These are phyloP conservation scores for Solanum habrochaites DNA, from an alignment of 257 asterid species.

Conservation along the genomic window DNA sequence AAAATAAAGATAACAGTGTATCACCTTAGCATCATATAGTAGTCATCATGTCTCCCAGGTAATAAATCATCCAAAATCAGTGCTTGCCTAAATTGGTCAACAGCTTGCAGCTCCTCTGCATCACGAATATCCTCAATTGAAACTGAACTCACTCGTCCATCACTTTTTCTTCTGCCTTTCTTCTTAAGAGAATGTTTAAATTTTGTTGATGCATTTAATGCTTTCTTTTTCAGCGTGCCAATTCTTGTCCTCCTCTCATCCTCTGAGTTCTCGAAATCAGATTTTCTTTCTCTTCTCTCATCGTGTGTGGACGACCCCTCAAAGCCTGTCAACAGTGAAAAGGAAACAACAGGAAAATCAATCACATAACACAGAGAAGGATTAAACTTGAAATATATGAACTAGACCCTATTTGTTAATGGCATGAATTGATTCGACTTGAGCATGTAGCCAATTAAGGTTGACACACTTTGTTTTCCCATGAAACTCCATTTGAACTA, in stretches of 20 bases:
- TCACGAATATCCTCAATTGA: slow-evolving; percentile 84
- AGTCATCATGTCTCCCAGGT: slow-evolving; percentile 64
- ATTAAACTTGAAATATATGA: not conserved
- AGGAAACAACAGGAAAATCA: slow-evolving; percentile 3
- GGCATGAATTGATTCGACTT: not conserved
- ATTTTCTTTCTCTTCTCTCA: slow-evolving; percentile 77
- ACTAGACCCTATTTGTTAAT: not conserved
- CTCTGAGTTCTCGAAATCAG: slow-evolving; percentile 83
- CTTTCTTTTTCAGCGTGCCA: slow-evolving; percentile 73
- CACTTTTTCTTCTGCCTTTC: slow-evolving; percentile 65
- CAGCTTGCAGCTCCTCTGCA: slow-evolving; percentile 70
- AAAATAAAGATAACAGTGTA: not conserved
- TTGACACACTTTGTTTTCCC: not conserved
- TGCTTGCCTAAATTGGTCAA: slow-evolving; percentile 68
- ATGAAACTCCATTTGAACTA: not conserved
- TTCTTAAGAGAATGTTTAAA: slow-evolving; percentile 83
- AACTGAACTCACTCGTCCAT: slow-evolving; percentile 71
- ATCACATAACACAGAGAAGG: not conserved
- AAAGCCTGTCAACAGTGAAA: slow-evolving; percentile 32
- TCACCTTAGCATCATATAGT: slow-evolving; percentile 77
- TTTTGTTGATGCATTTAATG: slow-evolving; percentile 71
- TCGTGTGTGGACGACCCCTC: slow-evolving; percentile 74
- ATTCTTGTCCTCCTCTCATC: slow-evolving; percentile 76
- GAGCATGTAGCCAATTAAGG: not conserved
- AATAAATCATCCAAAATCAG: slow-evolving; percentile 61